Evolutionary conservation across 176 grass and related monocot species (phyloP).

Genomic region (Musa troglodytarum): DNA sequence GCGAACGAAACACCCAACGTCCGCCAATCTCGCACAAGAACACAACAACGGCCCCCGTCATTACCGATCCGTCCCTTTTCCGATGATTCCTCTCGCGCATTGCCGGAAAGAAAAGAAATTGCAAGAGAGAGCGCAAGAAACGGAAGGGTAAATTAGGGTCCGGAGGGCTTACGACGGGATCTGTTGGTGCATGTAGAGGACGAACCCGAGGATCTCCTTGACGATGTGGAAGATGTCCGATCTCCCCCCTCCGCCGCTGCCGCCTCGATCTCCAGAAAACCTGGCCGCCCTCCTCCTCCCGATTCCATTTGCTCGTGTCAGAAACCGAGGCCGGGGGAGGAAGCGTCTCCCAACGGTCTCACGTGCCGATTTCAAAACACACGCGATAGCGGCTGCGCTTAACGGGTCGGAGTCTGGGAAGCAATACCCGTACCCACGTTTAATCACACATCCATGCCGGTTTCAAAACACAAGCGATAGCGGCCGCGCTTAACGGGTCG

Average conservation of each 20-base stretch:
- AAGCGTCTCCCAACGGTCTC: background rate
- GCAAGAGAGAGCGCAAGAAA: background rate
- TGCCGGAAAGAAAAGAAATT: background rate
- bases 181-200: conserved; percentile 92
- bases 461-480: background rate
- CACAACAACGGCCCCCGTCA: too few relatives aligned
- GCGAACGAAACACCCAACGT: background rate
- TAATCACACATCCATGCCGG: background rate
- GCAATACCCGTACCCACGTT: too few relatives aligned
- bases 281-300: conserved; percentile 1
- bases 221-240: conserved; percentile 80
- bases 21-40: too few relatives aligned
- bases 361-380: background rate
- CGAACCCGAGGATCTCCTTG: conserved; percentile 83
- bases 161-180: conserved; percentile 61
- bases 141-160: background rate
- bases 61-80: too few relatives aligned
- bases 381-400: background rate
- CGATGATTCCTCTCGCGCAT: background rate
- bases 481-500: background rate
- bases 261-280: conserved; percentile 42
- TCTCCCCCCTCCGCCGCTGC: conserved; percentile 30
- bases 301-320: conserved; percentile 22
- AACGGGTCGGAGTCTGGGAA: too few relatives aligned
- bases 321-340: background rate